Evolutionary conservation across 2,329 filamentous ascomycete genomes (phyloP).

Genomic region (Decorospora gaudefroyi): DNA sequence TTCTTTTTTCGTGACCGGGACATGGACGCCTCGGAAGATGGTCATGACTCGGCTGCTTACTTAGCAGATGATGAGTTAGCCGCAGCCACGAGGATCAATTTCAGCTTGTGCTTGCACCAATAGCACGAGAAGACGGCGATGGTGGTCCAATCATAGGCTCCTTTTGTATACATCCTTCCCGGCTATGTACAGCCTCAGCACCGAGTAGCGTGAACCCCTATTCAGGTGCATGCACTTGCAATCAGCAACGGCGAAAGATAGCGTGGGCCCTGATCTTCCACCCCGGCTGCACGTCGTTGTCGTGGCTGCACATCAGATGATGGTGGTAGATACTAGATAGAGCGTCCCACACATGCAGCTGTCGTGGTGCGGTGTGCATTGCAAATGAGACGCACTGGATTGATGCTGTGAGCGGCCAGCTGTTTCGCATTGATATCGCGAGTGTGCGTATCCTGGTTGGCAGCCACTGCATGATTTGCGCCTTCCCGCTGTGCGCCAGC

Average conservation of each 20-base stretch:
- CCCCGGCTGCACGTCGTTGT: conserved; percentile 5
- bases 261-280: not conserved
- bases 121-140: too few relatives aligned
- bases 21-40: conserved; percentile 15
- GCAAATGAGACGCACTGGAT: conserved; percentile 6
- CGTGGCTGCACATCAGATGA: conserved; percentile 1
- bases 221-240: conserved; percentile 7
- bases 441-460: conserved; percentile 6
- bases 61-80: too few relatives aligned
- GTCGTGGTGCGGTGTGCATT: not conserved
- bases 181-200: too few relatives aligned
- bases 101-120: too few relatives aligned
- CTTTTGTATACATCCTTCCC: too few relatives aligned
- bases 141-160: too few relatives aligned
- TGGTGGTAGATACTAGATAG: not conserved
- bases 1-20: conserved; percentile 9
- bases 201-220: conserved; percentile 13
- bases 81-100: too few relatives aligned
- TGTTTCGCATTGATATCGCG: conserved; percentile 12
- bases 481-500: conserved; percentile 6
- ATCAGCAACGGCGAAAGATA: too few relatives aligned
- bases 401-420: conserved; percentile 3
- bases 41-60: too few relatives aligned
- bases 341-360: not conserved
- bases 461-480: conserved; percentile 1